Conservation (phyloP, 345 rosid genomes). For the Dimocarpus longan region DNA sequence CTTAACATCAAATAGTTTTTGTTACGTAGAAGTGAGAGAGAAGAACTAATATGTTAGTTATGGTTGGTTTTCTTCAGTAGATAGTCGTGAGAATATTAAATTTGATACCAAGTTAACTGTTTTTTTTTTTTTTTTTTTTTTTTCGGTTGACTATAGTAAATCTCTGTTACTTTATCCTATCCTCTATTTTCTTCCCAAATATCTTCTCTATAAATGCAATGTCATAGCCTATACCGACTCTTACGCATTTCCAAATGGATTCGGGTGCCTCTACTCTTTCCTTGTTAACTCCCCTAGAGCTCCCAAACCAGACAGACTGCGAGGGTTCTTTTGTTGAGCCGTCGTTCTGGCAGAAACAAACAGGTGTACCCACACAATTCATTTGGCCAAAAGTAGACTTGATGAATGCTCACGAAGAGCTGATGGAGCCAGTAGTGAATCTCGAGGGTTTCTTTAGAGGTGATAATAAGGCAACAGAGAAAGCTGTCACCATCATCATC, state of each 20-base stretch:
- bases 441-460: slow-evolving; percentile 48
- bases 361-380: slow-evolving; percentile 37
- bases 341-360: slow-evolving; percentile 27
- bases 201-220: slow-evolving; percentile 1
- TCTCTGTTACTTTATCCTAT: too few relatives aligned
- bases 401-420: slow-evolving; percentile 34
- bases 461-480: slow-evolving; percentile 31
- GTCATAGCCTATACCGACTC: neutral
- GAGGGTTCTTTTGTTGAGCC: slow-evolving; percentile 21
- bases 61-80: too few relatives aligned
- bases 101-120: too few relatives aligned
- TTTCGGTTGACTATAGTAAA: too few relatives aligned
- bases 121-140: too few relatives aligned
- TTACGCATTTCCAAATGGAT: slow-evolving; percentile 6
- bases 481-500: slow-evolving; percentile 35
- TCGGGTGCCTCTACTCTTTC: slow-evolving; percentile 18
- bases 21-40: too few relatives aligned
- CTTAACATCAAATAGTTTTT: too few relatives aligned
- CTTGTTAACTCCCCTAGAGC: slow-evolving; percentile 15
- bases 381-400: slow-evolving; percentile 48
- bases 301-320: slow-evolving; percentile 5
- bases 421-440: slow-evolving; percentile 49
- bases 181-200: neutral
- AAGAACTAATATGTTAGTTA: too few relatives aligned
- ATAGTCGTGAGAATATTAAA: too few relatives aligned